Conservation (phyloP, 371 early-diverging fungal genomes). For the Funneliformis caledonium region DNA sequence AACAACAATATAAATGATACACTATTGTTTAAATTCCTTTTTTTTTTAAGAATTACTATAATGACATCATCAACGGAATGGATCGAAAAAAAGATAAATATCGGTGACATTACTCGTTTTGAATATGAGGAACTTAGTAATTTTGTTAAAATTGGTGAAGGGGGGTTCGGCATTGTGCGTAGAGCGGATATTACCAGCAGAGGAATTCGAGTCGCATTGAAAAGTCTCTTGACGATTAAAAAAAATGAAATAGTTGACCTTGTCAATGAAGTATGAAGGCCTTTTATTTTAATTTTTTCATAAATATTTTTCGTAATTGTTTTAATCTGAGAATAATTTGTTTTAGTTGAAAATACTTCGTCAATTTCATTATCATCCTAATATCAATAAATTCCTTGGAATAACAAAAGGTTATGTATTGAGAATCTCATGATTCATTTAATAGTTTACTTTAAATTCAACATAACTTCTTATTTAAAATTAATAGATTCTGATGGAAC, state of each 20-base stretch:
- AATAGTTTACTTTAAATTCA: too few relatives aligned
- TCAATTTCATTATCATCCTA: background rate
- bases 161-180: background rate
- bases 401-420: background rate
- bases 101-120: background rate
- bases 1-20: too few relatives aligned
- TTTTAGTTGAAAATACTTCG: background rate
- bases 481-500: background rate
- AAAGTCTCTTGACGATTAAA: background rate
- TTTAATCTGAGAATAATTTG: background rate
- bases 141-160: background rate
- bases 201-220: background rate
- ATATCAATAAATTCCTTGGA: conserved; percentile 12
- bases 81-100: background rate
- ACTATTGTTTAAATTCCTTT: too few relatives aligned
- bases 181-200: background rate
- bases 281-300: background rate
- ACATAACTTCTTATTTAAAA: too few relatives aligned
- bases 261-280: background rate
- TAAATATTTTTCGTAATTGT: background rate
- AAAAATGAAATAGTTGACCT: background rate
- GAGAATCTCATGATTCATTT: background rate
- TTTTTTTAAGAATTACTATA: too few relatives aligned
- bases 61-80: background rate
- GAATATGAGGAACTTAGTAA: background rate